Evolutionary conservation across 371 early-diverging fungal species (phyloP), one percentile per base, ranked within the genome.

Genomic region (Vairimorpha necatrix): DNA sequence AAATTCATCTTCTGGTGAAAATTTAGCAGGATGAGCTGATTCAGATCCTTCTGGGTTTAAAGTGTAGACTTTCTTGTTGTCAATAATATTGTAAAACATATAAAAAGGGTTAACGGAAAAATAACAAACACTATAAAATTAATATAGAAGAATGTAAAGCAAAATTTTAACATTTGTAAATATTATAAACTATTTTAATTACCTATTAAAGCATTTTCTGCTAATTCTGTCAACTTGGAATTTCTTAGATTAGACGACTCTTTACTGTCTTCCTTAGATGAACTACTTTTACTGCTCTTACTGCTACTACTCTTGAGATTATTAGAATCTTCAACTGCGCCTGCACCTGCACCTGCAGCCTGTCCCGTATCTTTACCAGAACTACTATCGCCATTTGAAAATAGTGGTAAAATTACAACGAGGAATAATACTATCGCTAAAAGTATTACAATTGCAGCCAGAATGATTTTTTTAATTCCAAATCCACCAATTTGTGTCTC

Each of bases 21-120:
- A 84, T 69, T 74, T 80, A 26, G 83, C 81, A 63, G 84, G 84
- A 53, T 80, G 77, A 34, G 76, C 83, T 16, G 46, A 20, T 18
- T 54, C 38, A 48, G 75, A 46, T 22, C 53, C 76, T 68, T 74
- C 61, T 62, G 75, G 75, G 33, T 81, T 66, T 18, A 84, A 56
- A 36, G 81, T 80, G 56, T 84, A 84, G 16, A 56, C 46, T 72
- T 67, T 82, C 18, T 62, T 32, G 26, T 72, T 72, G 63, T 82
- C 68, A 30, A 62, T 67, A 24, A 76, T 11, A 62, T 61, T 78
- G 48, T 77, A 82, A 53, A 70, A 80, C 46, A 77, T 48, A 22
- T 56, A 54, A 33, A 48, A 22, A 42, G 32, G 42, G 42, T n/a
- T n/a, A n/a, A n/a, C n/a, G n/a, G n/a, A n/a, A n/a, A n/a, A n/a